Evolutionary conservation across 805 yeast species (phyloP).

Genomic region (Metahyphopichia silvanorum): DNA sequence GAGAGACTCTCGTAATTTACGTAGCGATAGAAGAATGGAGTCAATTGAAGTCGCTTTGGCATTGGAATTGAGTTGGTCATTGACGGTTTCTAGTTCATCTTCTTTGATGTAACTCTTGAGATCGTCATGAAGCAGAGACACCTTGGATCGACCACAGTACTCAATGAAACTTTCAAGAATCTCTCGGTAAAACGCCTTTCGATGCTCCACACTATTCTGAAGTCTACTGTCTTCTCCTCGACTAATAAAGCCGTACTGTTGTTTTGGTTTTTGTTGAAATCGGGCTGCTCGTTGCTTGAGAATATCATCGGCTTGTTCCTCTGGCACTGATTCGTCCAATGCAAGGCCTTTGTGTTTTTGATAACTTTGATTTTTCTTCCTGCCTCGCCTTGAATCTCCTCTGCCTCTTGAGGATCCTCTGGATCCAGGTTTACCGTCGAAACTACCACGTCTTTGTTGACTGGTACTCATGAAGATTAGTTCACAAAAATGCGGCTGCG

Average conservation of each 20-base stretch:
- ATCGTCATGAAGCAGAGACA: conserved; percentile 8
- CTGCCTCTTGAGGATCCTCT: no score
- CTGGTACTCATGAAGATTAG: no score
- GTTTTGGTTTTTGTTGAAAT: background rate
- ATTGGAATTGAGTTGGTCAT: background rate
- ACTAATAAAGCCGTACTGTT: conserved; percentile 53
- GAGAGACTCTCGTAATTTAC: conserved; percentile 58
- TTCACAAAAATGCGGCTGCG: no score
- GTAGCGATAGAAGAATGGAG: conserved; percentile 24
- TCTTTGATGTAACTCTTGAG: conserved; percentile 7
- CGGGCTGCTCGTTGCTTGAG: background rate
- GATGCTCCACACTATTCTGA: conserved; percentile 39
- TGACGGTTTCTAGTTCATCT: conserved; percentile 4
- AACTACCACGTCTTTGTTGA: no score
- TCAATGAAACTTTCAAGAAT: conserved; percentile 28
- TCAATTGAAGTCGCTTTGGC: conserved; percentile 13
- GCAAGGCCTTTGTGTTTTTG: no score
- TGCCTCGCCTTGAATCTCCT: no score
- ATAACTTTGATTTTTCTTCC: no score
- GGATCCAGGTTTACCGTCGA: no score
- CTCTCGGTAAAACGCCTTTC: conserved; percentile 37
- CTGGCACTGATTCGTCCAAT: background rate
- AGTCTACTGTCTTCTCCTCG: conserved; percentile 55
- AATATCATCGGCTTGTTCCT: background rate
- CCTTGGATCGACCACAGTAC: conserved; percentile 25